A percentile compares a stretch with the other conserved stretches of the same genome.
These are phyloP conservation scores for Sclerotinia trifoliorum DNA, from an alignment of 2,329 filamentous ascomycete genomes.

Conservation along the genomic window DNA sequence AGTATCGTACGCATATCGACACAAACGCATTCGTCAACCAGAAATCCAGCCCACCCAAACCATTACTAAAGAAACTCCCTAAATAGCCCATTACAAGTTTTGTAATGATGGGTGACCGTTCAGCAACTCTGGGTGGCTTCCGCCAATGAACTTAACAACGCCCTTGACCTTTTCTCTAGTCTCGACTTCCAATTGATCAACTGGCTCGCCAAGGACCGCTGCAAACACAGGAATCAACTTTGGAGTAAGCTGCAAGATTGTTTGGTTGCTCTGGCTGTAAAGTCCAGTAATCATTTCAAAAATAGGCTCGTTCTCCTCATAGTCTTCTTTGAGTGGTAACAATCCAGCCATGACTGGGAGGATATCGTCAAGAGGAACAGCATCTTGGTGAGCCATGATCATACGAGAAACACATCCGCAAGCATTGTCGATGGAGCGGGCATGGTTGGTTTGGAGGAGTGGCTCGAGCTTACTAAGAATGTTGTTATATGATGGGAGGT, in stretches of 20 bases:
- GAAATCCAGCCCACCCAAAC: constrained; percentile 4
- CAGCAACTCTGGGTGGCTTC: constrained; percentile 35
- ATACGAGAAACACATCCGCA: constrained; percentile 88
- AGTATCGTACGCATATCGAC: not conserved
- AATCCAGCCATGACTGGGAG: constrained; percentile 76
- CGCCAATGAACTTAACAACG: constrained; percentile 50
- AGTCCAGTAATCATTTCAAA: constrained; percentile 87
- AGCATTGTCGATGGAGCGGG: constrained; percentile 87
- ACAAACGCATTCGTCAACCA: not conserved
- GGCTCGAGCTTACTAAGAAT: constrained; percentile 87
- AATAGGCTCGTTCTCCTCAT: constrained; percentile 92
- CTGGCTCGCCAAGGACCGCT: constrained; percentile 67
- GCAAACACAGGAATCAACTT: constrained; percentile 70
- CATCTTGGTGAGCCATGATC: constrained; percentile 85
- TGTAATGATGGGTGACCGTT: constrained; percentile 34
- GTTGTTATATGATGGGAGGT: constrained; percentile 70
- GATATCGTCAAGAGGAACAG: constrained; percentile 76
- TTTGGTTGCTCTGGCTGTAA: constrained; percentile 69
- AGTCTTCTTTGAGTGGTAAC: constrained; percentile 88
- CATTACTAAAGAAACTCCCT: constrained; percentile 9
- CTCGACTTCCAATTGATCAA: constrained; percentile 73
- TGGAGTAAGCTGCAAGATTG: constrained; percentile 67
- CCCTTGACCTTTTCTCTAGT: constrained; percentile 65
- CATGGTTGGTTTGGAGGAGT: constrained; percentile 72
- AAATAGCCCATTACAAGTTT: constrained; percentile 5